Conservation (phyloP, 2,329 filamentous ascomycete species). For the Colletotrichum endophyticum region DNA sequence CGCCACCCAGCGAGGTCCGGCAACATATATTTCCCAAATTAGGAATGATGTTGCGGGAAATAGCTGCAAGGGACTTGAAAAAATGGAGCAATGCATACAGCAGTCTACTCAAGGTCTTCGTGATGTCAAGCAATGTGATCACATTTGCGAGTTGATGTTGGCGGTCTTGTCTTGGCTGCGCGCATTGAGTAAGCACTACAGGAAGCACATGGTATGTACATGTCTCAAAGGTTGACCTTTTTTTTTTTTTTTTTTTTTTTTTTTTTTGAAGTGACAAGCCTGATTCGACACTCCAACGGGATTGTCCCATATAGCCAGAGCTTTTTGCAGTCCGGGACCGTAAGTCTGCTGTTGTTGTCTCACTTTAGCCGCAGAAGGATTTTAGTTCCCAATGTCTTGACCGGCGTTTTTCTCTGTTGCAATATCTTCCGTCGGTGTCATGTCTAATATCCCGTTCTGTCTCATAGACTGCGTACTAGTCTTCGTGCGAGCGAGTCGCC, state of each 20-base stretch:
- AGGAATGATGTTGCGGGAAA: not conserved
- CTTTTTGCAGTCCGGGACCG: not conserved
- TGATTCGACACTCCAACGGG: not conserved
- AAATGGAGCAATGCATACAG: fast-evolving
- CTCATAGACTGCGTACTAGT: not conserved
- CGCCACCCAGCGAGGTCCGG: not conserved
- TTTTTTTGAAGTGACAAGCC: fast-evolving
- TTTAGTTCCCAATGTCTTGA: not conserved
- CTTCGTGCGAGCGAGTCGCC: fast-evolving
- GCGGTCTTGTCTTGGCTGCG: not conserved
- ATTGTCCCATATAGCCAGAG: fast-evolving
- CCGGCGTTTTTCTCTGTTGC: not conserved
- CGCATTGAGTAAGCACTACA: not conserved
- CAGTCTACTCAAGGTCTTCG: fast-evolving
- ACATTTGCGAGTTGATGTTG: fast-evolving
- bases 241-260: not conserved
- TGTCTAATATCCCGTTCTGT: not conserved
- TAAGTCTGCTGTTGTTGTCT: not conserved
- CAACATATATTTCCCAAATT: not conserved
- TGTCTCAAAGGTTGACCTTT: not conserved
- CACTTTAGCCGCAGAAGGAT: not conserved
- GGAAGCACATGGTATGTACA: not conserved
- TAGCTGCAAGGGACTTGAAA: not conserved
- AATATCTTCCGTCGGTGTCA: not conserved
- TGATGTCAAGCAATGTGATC: not conserved